Evolutionary conservation across 371 early-diverging fungal genomes (phyloP).

Genomic region (Polyrhizophydium stewartii): DNA sequence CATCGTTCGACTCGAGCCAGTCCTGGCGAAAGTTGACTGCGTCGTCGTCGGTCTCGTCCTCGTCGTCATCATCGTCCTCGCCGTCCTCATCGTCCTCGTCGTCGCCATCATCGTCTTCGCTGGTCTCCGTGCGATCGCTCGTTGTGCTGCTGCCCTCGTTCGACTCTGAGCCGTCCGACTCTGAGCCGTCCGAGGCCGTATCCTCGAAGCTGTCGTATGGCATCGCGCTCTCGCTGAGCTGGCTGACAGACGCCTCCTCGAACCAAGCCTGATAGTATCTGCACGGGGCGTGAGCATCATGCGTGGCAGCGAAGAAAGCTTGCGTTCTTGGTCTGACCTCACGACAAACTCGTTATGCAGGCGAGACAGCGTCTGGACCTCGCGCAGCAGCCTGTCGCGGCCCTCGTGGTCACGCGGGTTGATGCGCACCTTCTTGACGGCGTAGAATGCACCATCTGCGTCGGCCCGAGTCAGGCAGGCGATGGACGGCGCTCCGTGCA

Average conservation of each 20-base stretch:
- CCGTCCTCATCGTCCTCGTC: constrained; percentile 43
- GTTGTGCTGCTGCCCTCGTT: no score
- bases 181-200: constrained; percentile 6
- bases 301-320: no score
- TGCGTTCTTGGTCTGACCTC: no score
- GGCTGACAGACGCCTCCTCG: constrained; percentile 48
- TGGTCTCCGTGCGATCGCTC: no score
- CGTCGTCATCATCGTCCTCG: constrained; percentile 16
- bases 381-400: constrained; percentile 77
- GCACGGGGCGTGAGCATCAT: no score
- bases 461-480: background rate
- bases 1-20: constrained; percentile 1
- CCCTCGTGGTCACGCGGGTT: constrained; percentile 72
- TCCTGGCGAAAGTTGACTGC: background rate
- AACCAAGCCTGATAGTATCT: constrained; percentile 86
- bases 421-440: constrained; percentile 75
- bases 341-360: constrained; percentile 90
- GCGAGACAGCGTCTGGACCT: constrained; percentile 86
- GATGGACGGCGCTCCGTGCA: background rate
- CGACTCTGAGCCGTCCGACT: constrained; percentile 16
- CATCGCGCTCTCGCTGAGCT: background rate
- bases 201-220: constrained; percentile 6
- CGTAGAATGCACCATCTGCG: constrained; percentile 82
- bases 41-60: background rate
- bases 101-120: constrained; percentile 10